Base-by-base conservation (phyloP, 208 protist genomes). In the Spongospora subterranea region DNA sequence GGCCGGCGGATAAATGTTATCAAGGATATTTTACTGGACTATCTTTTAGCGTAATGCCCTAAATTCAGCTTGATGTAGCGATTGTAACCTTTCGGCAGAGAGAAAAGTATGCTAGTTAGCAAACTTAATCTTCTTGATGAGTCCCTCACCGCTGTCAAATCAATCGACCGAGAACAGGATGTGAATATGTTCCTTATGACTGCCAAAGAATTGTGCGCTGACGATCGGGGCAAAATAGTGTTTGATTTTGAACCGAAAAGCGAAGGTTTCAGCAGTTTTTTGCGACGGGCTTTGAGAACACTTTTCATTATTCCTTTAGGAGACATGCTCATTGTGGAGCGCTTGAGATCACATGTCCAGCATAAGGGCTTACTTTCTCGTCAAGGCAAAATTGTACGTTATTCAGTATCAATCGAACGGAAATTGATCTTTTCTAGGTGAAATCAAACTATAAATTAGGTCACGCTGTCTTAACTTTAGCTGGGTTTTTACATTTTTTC, bases 1-100 rank as follows among this genome's bases (percentile, higher is more conserved):
- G 71, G 71, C 6, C 71, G 71, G 17, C 6, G 71, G 35, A 82
- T 82, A 35, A 82, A 35, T 82, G 71, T 6, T 82, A 20, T 82
- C 17, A 82, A 82, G n/a, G 71, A 82, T 6, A 82, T 82, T 82
- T 82, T 82, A 35, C 71, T 45, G 71, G 71, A 82, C 40, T n/a
- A 82, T 43, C n/a, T 82, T 6, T n/a, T 82, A 6, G 71, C 71
- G 71, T 82, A 82, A 35, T 35, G 6, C 17, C 40, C 13, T 82
- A 6, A 13, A 35, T 82, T 82, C 40, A 6, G 6, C 6, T 45
- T 39, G 6, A 35, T 13, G 17, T 35, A n/a, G 71, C 71, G 35
- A 43, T 82, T 20, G 17, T 82, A 82, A 6, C n/a, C 6, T 82
- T 35, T 35, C 6, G n/a, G 6, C n/a, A 82, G 71, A n/a, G 71